Conservation (phyloP, 331 rosid species). For the Phaseolus coccineus region DNA sequence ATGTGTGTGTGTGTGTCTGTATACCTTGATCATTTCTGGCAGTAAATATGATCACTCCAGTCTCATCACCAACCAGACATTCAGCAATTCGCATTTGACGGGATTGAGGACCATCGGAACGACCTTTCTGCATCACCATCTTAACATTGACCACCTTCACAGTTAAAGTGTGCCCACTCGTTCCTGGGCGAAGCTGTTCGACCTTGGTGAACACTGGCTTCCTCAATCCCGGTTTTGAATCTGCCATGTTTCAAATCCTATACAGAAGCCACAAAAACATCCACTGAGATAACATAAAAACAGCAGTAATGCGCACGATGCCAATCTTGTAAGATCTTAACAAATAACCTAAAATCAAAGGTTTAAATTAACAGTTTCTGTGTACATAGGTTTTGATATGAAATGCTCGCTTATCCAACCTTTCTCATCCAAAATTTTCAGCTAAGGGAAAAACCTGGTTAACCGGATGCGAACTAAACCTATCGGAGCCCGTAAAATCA, state of each 20-base stretch:
- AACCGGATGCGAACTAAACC: background rate
- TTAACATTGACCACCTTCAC: conserved; percentile 86
- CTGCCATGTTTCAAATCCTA: conserved; percentile 69
- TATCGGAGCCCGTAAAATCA: background rate
- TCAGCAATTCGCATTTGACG: conserved; percentile 98
- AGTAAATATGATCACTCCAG: conserved; percentile 85
- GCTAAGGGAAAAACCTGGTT: conserved; percentile 1
- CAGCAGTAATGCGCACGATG: background rate
- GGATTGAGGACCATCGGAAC: conserved; percentile 85
- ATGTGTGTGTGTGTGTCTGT: no score
- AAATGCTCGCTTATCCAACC: background rate
- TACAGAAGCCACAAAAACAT: conserved; percentile 27
- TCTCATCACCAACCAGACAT: conserved; percentile 94
- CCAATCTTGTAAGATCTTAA: background rate
- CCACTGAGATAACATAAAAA: conserved; percentile 31
- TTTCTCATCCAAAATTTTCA: background rate
- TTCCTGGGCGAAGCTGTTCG: conserved; percentile 90
- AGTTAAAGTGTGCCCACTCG: conserved; percentile 86
- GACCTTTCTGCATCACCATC: conserved; percentile 92
- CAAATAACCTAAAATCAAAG: background rate
- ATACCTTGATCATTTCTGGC: conserved; percentile 97
- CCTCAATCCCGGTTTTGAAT: conserved; percentile 86
- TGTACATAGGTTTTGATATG: background rate
- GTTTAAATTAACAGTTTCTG: background rate
- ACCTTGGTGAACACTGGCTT: conserved; percentile 95